Evolutionary conservation across 2,329 filamentous ascomycete genomes (phyloP).

Genomic region (Penicillium sp.): DNA sequence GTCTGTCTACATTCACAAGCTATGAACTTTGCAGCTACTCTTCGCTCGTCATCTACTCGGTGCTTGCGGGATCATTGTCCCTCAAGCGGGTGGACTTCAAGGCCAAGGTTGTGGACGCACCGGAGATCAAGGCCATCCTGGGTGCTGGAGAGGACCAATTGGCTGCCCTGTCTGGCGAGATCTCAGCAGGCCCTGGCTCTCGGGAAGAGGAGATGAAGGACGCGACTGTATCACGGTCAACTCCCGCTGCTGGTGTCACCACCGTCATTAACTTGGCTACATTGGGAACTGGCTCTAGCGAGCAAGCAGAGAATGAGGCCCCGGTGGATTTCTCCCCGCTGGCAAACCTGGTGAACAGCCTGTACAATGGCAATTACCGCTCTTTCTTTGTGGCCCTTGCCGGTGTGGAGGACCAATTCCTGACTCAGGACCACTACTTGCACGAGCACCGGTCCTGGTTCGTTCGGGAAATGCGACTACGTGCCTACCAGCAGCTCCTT

Average conservation of each 20-base stretch:
- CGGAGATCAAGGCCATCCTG: slow-evolving; percentile 96
- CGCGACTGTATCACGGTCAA: slow-evolving; percentile 53
- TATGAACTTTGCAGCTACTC: slow-evolving; percentile 99
- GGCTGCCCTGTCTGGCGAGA: slow-evolving; percentile 74
- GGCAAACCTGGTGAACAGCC: slow-evolving; percentile 80
- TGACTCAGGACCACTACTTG: slow-evolving; percentile 91
- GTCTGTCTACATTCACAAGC: slow-evolving; percentile 95
- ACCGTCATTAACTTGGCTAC: slow-evolving; percentile 86
- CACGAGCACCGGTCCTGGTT: slow-evolving; percentile 97
- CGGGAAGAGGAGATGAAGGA: slow-evolving; percentile 75
- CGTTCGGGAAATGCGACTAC: slow-evolving; percentile 95
- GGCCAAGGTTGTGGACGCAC: slow-evolving; percentile 96
- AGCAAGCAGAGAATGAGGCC: slow-evolving; percentile 73
- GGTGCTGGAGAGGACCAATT: slow-evolving; percentile 87
- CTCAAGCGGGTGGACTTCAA: slow-evolving; percentile 98
- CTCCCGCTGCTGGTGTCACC: slow-evolving; percentile 55
- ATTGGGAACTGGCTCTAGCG: slow-evolving; percentile 66
- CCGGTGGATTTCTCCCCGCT: slow-evolving; percentile 88
- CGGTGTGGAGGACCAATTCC: slow-evolving; percentile 87
- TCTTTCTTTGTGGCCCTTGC: slow-evolving; percentile 89
- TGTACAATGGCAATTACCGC: slow-evolving; percentile 94
- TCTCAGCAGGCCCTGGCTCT: slow-evolving; percentile 78
- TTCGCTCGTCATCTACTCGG: slow-evolving; percentile 89
- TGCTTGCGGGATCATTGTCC: slow-evolving; percentile 89
- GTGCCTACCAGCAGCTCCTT: slow-evolving; percentile 93